Evolutionary conservation across 805 yeast species (phyloP).

Genomic region (Tetrapisispora fleetii): DNA sequence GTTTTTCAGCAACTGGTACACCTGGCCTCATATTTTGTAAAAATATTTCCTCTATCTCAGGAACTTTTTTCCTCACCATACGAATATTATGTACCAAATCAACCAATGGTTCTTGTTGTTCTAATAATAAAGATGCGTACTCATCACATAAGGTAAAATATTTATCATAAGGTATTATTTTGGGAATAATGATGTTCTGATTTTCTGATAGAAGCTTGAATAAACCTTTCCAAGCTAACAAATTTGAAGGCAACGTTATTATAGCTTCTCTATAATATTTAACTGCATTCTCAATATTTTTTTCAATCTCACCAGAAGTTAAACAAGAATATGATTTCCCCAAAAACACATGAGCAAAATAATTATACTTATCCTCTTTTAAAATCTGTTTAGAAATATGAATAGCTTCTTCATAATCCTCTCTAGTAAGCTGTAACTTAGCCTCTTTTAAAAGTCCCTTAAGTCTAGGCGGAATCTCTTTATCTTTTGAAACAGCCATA

Average conservation of each 20-base stretch:
- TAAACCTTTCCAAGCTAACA: constrained; percentile 78
- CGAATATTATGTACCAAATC: constrained; percentile 42
- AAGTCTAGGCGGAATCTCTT: constrained; percentile 22
- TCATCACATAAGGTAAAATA: constrained; percentile 38
- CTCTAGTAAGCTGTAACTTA: constrained; percentile 39
- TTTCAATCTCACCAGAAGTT: constrained; percentile 20
- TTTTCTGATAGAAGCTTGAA: constrained; percentile 31
- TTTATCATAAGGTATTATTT: constrained; percentile 32
- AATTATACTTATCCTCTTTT: constrained; percentile 44
- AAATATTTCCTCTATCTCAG: constrained; percentile 37
- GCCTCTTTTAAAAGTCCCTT: constrained; percentile 39
- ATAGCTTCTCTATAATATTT: constrained; percentile 41
- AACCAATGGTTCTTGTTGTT: constrained; percentile 36
- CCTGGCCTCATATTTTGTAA: constrained; percentile 48
- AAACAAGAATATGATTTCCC: constrained; percentile 58
- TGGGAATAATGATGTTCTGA: constrained; percentile 21
- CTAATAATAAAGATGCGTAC: constrained; percentile 34
- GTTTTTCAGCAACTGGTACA: constrained; percentile 40
- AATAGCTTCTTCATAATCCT: constrained; percentile 54
- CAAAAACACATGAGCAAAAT: constrained; percentile 57
- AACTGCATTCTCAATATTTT: constrained; percentile 9
- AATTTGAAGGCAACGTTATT: constrained; percentile 38
- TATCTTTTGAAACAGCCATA: neutral
- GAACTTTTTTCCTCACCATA: constrained; percentile 34
- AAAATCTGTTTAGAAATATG: constrained; percentile 47